Evolutionary conservation across 306 rosid species (phyloP), one percentile per base, ranked within the genome.

Genomic region (Begonia loranthoides): DNA sequence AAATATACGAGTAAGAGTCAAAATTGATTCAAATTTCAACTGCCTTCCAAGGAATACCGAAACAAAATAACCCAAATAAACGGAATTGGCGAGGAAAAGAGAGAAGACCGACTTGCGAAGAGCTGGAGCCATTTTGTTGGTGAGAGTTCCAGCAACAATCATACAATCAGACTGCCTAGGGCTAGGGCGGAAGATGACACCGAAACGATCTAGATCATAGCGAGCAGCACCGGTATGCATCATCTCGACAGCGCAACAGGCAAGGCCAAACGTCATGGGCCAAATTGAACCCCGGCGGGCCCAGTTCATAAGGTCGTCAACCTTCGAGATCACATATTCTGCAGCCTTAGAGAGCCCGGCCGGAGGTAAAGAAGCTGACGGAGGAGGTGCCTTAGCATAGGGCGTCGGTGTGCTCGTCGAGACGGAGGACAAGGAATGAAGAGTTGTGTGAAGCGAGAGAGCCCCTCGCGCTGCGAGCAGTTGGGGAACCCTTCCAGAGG

Each of bases 181-280:
- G 60, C 99, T 92, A 50, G 99, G 99, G 69, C 99, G 66, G 74
- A 86, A 92, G 67, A 92, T 86, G 67, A 92, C 72, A 0, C 99
- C 99, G 66, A 86, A 92, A 6, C 99, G 80, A 44, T 92, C 96
- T 33, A 92, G 82, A 71, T 92, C 99, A 76, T 92, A 92, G 44
- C 99, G 92, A 39, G 94, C 71, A 8, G 82, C 93, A 13, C 99
- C 96, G 3, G 99, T 81, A 71, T 92, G 99, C 99, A 92, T 92
- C 96, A 92, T 92, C 70, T 92, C 99, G 13, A 86, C 99, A 48
- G 99, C 99, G 74, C 99, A 92, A 64, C 99, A 92, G 10, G 99
- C 99, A 2, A 92, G 94, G 1, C 99, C 99, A 41, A 92, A 92
- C 15, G 99, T 86, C 97, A 88, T 81, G 51, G 95, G 95, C 97